Conservation (phyloP, 1,139 yeast genomes). For the Tardiomyces depauwii region DNA sequence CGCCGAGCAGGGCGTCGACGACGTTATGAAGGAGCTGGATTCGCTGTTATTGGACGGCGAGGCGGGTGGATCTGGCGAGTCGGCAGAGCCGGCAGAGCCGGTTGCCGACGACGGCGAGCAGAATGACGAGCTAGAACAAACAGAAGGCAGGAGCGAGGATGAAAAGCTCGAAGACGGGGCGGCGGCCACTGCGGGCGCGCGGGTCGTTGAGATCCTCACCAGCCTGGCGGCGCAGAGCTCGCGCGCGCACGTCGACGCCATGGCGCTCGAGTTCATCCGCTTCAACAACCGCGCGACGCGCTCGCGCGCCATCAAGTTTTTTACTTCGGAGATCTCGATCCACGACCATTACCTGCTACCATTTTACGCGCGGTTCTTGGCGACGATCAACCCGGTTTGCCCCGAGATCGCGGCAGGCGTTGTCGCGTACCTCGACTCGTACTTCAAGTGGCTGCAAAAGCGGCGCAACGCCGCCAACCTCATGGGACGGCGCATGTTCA, state of each 20-base stretch:
- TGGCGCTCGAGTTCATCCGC: constrained; percentile 46
- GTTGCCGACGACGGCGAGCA: neutral
- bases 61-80: too few species aligned
- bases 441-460: constrained; percentile 15
- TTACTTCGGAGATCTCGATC: constrained; percentile 25
- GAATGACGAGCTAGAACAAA: too few species aligned
- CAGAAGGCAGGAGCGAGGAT: too few species aligned
- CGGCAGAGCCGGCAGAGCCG: constrained; percentile 6
- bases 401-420: constrained; percentile 47
- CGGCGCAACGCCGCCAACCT: constrained; percentile 12
- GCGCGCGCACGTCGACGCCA: constrained; percentile 43
- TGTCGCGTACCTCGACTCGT: constrained; percentile 40
- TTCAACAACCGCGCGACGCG: constrained; percentile 68
- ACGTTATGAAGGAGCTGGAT: constrained; percentile 4
- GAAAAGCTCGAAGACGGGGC: constrained; percentile 3
- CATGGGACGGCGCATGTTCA: constrained; percentile 31
- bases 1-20: constrained; percentile 4
- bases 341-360: constrained; percentile 23
- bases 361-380: constrained; percentile 57
- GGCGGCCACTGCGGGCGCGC: constrained; percentile 12
- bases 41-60: constrained; percentile 26
- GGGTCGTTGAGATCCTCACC: constrained; percentile 13
- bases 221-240: constrained; percentile 16
- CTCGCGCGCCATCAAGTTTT: constrained; percentile 45
- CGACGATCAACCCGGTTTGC: constrained; percentile 40